Conservation (phyloP, 2,329 filamentous ascomycete genomes). For the Ophiostoma populinum region DNA sequence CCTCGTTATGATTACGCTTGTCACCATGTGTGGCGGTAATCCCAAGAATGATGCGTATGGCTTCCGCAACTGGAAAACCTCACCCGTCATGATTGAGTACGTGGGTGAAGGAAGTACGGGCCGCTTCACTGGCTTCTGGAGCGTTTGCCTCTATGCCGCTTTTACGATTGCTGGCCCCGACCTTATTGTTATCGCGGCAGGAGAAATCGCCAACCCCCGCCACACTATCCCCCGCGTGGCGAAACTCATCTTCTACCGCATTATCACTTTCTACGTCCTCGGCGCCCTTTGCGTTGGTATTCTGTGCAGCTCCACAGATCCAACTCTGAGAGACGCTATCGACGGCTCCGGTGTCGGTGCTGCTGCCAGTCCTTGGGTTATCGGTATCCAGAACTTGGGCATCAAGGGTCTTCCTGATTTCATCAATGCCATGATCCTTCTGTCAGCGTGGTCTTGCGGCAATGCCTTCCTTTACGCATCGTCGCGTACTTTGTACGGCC, state of each 20-base stretch:
- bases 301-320: slow-evolving; percentile 43
- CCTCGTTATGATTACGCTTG: slow-evolving; percentile 36
- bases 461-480: slow-evolving; percentile 38
- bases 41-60: slow-evolving; percentile 28
- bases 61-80: slow-evolving; percentile 26
- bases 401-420: slow-evolving; percentile 52
- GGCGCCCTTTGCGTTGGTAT: slow-evolving; percentile 50
- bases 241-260: slow-evolving; percentile 51
- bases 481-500: slow-evolving; percentile 22
- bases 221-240: slow-evolving; percentile 50
- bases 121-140: slow-evolving; percentile 12
- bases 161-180: slow-evolving; percentile 34
- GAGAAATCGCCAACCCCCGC: slow-evolving; percentile 50
- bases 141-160: slow-evolving; percentile 20
- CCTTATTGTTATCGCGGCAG: slow-evolving; percentile 52
- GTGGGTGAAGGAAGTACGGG: slow-evolving; percentile 24
- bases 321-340: slow-evolving; percentile 17
- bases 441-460: slow-evolving; percentile 39
- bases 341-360: slow-evolving; percentile 22
- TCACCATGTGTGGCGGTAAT: slow-evolving; percentile 39
- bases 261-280: slow-evolving; percentile 50
- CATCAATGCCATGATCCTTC: slow-evolving; percentile 42
- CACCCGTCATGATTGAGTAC: slow-evolving; percentile 22
- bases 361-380: slow-evolving; percentile 45
- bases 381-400: slow-evolving; percentile 51